Base-by-base conservation (phyloP, 345 rosid species). In the Toxicodendron radicans region DNA sequence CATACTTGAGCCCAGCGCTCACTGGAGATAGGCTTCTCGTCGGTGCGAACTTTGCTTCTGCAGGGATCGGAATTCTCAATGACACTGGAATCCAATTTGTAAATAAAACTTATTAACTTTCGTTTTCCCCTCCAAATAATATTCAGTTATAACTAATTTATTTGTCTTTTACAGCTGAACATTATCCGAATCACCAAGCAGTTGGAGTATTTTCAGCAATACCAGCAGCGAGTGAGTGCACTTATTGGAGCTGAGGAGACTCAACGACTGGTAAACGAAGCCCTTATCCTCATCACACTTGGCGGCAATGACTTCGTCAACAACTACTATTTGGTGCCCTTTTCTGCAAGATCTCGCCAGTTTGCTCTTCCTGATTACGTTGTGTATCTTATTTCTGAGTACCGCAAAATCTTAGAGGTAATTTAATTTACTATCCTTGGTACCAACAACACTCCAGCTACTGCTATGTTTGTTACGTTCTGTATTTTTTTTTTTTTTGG, bases 241-340 rank as follows among this genome's bases (percentile, higher is more conserved):
- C 73, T 91, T 3, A 79, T 95, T 64, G 97, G 99, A 79, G 62
- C 78, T 9, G 84, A 83, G 35, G 84, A 81, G 67, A 63, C 95
- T 4, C 83, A 80, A 69, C 79, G 78, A 46, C 83, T 92, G 14
- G 92, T 95, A 16, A 89, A 86, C 52, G 65, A 83, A 71, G 97
- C 97, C 46, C 90, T 94, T 10, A 80, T 88, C 24, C 84, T 94
- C 27, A 87, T 94, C 49, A 94, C 97, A 33, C 83, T 92, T 1
- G 98, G 98, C 0, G 98, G 97, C 70, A 94, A 94, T 58, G 98
- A 94, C 74, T 92, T 94, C 48, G 97, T 94, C 20, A 94, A 94
- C 88, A 92, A 94, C 82, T 94, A 94, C 76, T 94, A 84, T 76
- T 70, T 92, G 74, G 89, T 94, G 64, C 98, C 98, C 0, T 88